phyloP scores from a whole-genome alignment of 805 yeast species.

The Kodamaea kakaduensis region DNA sequence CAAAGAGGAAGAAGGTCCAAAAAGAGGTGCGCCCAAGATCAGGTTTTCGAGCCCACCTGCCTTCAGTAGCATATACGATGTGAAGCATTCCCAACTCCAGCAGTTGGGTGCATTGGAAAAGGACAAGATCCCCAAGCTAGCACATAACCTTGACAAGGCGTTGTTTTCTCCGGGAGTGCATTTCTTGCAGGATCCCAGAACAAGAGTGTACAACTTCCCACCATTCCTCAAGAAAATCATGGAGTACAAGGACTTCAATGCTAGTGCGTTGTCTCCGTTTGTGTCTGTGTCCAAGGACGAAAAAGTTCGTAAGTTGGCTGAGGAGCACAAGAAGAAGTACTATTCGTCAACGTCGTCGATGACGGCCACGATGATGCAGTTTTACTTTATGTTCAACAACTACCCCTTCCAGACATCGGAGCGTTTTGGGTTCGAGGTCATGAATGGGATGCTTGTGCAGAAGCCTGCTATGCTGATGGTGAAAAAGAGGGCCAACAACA shows the following conservation, averaged over 20 bases:
- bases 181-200: constrained; percentile 70
- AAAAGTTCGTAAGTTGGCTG: constrained; percentile 24
- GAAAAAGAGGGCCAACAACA: constrained; percentile 17
- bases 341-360: constrained; percentile 85
- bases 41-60: not conserved
- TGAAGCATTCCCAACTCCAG: constrained; percentile 6
- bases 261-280: constrained; percentile 51
- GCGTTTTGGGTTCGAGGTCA: constrained; percentile 24
- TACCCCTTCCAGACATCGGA: constrained; percentile 18
- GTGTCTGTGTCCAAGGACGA: constrained; percentile 67
- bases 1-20: not conserved
- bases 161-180: constrained; percentile 82
- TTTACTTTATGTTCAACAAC: constrained; percentile 65
- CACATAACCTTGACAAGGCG: constrained; percentile 66
- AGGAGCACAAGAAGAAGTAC: constrained; percentile 38
- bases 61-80: constrained; percentile 2
- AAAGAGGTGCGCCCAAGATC: no score
- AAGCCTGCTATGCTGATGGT: constrained; percentile 55
- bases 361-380: constrained; percentile 70
- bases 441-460: constrained; percentile 9
- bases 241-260: constrained; percentile 62
- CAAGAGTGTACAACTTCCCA: constrained; percentile 66
- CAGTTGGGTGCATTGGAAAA: constrained; percentile 20
- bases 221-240: constrained; percentile 57
- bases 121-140: constrained; percentile 49